A percentile compares a stretch with the other conserved stretches of the same genome.
These are phyloP conservation scores for Pythium vanterpoolii DNA, from an alignment of 352 stramenopile genomes.

Conservation along the genomic window DNA sequence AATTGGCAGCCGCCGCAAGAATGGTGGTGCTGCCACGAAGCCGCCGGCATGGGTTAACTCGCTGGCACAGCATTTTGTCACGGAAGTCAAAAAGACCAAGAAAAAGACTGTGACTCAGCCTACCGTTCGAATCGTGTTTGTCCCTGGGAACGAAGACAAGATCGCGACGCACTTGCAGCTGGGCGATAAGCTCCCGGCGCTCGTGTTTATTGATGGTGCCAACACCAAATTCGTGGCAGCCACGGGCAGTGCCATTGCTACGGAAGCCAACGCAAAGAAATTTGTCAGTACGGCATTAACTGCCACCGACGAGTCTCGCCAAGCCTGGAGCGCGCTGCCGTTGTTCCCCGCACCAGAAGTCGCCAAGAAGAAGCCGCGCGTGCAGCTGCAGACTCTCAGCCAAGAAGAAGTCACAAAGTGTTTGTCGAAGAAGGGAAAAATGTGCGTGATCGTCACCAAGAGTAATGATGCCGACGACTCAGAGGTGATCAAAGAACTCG, in stretches of 20 bases:
- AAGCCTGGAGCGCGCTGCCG: conserved; percentile 34
- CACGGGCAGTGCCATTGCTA: conserved; percentile 25
- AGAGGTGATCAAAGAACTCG: conserved; percentile 49
- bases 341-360: conserved; percentile 63
- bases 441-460: conserved; percentile 68
- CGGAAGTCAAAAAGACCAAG: conserved; percentile 49
- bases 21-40: conserved; percentile 39
- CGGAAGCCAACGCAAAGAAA: conserved; percentile 46
- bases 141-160: conserved; percentile 61
- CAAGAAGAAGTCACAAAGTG: conserved; percentile 37
- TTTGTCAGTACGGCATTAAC: conserved; percentile 53
- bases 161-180: conserved; percentile 66
- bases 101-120: conserved; percentile 32
- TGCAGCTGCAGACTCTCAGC: conserved; percentile 42
- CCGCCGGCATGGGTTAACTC: conserved; percentile 52
- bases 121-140: conserved; percentile 47
- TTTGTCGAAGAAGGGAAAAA: conserved; percentile 48
- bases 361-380: conserved; percentile 68
- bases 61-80: conserved; percentile 55
- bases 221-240: conserved; percentile 44
- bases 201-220: conserved; percentile 57
- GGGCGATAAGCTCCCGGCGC: conserved; percentile 44
- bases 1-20: conserved; percentile 51
- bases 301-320: conserved; percentile 28
- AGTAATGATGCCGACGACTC: neutral